Percentiles rank a stretch among this genome's conserved stretches.
Evolutionary conservation across 2,329 filamentous ascomycete genomes (phyloP).

Genomic region (Hypocreales sp.): DNA sequence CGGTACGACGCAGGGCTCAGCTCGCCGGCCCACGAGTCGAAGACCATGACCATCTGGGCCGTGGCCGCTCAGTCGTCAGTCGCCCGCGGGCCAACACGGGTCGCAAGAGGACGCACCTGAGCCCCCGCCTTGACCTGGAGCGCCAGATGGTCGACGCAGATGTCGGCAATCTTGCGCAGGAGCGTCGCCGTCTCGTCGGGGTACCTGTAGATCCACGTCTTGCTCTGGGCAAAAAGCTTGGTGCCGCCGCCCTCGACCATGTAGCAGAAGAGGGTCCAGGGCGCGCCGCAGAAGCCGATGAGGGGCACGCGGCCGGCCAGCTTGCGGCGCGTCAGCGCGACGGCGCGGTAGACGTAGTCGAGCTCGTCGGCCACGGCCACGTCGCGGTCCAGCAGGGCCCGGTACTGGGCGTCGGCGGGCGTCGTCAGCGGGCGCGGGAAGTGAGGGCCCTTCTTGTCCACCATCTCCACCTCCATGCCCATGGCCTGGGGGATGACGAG

Average conservation of each 20-base stretch:
- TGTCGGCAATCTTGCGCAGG: slow-evolving; percentile 79
- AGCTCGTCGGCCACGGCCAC: slow-evolving; percentile 79
- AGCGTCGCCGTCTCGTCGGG: slow-evolving; percentile 64
- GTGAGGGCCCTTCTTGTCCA: slow-evolving; percentile 91
- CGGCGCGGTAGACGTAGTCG: slow-evolving; percentile 90
- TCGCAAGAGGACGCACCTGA: slow-evolving; percentile 51
- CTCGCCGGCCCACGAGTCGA: slow-evolving; percentile 96
- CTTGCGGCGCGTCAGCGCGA: slow-evolving; percentile 81
- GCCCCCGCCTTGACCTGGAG: slow-evolving; percentile 86
- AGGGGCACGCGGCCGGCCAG: slow-evolving; percentile 76
- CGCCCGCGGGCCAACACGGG: too few relatives aligned
- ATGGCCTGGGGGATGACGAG: slow-evolving; percentile 94
- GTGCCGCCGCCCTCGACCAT: slow-evolving; percentile 97
- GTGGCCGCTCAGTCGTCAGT: too few relatives aligned
- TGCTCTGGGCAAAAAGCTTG: slow-evolving; percentile 85
- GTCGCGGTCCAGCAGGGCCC: slow-evolving; percentile 54
- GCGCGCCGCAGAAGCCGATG: slow-evolving; percentile 92
- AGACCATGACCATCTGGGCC: slow-evolving; percentile 74
- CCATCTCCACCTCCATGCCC: slow-evolving; percentile 98
- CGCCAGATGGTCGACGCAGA: slow-evolving; percentile 90
- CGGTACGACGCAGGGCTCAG: slow-evolving; percentile 73
- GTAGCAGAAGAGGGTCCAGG: slow-evolving; percentile 95
- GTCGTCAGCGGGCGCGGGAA: slow-evolving; percentile 73
- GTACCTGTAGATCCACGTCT: slow-evolving; percentile 94
- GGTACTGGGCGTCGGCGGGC: slow-evolving; percentile 73